Evolutionary conservation across 2,329 filamentous ascomycete genomes (phyloP), one percentile per base, ranked within the genome.

Genomic region (Amylocarpus encephaloides): DNA sequence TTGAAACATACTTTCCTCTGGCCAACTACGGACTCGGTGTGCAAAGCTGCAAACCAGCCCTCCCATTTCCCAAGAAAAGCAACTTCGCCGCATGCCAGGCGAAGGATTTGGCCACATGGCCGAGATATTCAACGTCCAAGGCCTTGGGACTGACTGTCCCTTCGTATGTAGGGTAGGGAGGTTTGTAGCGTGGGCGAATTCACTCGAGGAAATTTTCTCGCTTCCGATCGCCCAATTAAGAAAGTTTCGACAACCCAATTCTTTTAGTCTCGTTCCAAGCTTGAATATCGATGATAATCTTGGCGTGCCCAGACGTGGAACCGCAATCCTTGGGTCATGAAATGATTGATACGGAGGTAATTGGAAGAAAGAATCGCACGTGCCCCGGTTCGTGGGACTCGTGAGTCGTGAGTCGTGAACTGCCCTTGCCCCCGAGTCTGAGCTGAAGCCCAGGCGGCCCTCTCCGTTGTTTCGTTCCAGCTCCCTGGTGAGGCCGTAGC

Each of bases 151-250:
- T 13, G 11, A 38, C 7, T n/a, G n/a, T 13, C 18, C 32, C 29
- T 33, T 30, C 38, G 18, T 11, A 33, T 7, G 30, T 15, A 15
- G 11, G 16, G 30, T 18, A 35, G 32, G 35, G 32, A 12, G 34
- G 15, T 36, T 36, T 13, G 34, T 36, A 36, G 12, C 12, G 34
- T 13, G 38, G 13, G 16, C 38, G 13, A 16, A 40, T 19, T 19
- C 15, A 35, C n/a, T 26, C 4, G 38, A 30, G 5, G 35, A 9
- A 6, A 7, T 4, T n/a, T 19, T 9, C 39, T 51, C 49, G 49
- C 49, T 48, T 51, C 40, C 12, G 6, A 45, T 51, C 9, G 48
- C 49, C 49, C n/a, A 40, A 51, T 48, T 40, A 34, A 51, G 49
- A 15, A 51, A 39, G 26, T 15, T n/a, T 15, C 18, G 11, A 26